phyloP scores from a whole-genome alignment of 345 rosid genomes.

The Acer yangbiense region DNA sequence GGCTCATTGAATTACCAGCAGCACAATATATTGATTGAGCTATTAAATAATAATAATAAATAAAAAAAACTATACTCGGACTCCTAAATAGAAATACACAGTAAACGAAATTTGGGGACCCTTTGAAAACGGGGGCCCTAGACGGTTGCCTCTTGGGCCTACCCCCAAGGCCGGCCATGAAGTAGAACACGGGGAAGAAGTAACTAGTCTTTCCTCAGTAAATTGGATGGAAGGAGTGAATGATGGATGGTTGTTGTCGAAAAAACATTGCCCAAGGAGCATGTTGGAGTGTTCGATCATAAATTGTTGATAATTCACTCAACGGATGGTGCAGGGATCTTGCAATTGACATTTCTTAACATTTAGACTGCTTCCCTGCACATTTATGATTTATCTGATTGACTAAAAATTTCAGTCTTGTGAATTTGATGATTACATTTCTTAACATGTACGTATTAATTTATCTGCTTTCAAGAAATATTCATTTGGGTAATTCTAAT shows the following conservation, averaged over 20 bases:
- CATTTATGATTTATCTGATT: constrained; percentile 27
- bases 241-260: constrained; percentile 56
- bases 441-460: constrained; percentile 20
- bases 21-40: too few species aligned
- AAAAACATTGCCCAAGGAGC: constrained; percentile 54
- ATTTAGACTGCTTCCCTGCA: constrained; percentile 34
- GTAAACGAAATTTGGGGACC: too few species aligned
- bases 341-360: constrained; percentile 26
- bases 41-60: too few species aligned
- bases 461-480: constrained; percentile 24
- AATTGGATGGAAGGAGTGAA: constrained; percentile 38
- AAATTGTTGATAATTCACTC: constrained; percentile 58
- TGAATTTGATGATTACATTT: constrained; percentile 14
- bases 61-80: too few species aligned
- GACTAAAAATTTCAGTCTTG: constrained; percentile 11
- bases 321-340: constrained; percentile 21
- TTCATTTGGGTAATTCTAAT: constrained; percentile 10
- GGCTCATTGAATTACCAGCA: too few species aligned
- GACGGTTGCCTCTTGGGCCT: too few species aligned
- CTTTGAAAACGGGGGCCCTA: too few species aligned
- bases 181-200: constrained; percentile 31
- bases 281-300: constrained; percentile 77
- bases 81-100: too few species aligned
- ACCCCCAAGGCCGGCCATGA: too few species aligned
- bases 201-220: constrained; percentile 20